phyloP scores from a whole-genome alignment of 768 basidiomycete species.

The Stropharia rugosoannulata region DNA sequence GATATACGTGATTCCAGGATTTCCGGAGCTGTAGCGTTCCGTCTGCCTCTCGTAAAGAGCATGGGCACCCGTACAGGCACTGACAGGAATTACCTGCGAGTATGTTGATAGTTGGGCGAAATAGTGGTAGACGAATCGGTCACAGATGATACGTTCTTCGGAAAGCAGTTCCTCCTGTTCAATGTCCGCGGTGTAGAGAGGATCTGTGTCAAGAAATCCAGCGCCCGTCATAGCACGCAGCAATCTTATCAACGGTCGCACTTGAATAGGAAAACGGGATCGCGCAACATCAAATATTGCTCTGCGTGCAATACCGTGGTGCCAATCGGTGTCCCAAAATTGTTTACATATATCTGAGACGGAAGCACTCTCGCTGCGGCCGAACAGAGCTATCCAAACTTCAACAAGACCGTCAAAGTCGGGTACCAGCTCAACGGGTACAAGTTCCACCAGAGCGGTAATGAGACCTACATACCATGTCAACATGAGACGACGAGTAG shows the following conservation, averaged over 20 bases:
- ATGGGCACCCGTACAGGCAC: slow-evolving; percentile 62
- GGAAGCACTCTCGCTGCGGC: slow-evolving; percentile 67
- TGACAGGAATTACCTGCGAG: slow-evolving; percentile 69
- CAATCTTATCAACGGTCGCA: slow-evolving; percentile 66
- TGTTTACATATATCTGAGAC: slow-evolving; percentile 72
- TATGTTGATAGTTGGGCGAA: slow-evolving; percentile 70
- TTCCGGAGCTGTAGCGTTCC: slow-evolving; percentile 51
- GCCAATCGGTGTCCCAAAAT: slow-evolving; percentile 82
- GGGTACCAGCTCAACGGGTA: slow-evolving; percentile 75
- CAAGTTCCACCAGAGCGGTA: slow-evolving; percentile 70
- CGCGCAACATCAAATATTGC: slow-evolving; percentile 83
- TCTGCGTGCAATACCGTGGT: slow-evolving; percentile 62
- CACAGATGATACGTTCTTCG: slow-evolving; percentile 58
- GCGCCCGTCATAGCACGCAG: slow-evolving; percentile 76
- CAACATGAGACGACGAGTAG: neutral
- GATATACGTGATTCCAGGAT: slow-evolving; percentile 55
- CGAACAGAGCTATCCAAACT: slow-evolving; percentile 79
- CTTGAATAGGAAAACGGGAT: slow-evolving; percentile 80
- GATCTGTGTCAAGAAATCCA: slow-evolving; percentile 76
- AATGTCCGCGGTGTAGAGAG: slow-evolving; percentile 54
- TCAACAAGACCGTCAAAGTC: slow-evolving; percentile 72
- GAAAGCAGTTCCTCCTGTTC: slow-evolving; percentile 37
- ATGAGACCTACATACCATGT: slow-evolving; percentile 56
- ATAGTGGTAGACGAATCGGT: slow-evolving; percentile 72
- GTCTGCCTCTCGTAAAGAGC: slow-evolving; percentile 71